Percentiles rank a stretch among this genome's conserved stretches.
Conservation (phyloP, 2,329 filamentous ascomycete species). For the Cryphonectria japonica region DNA sequence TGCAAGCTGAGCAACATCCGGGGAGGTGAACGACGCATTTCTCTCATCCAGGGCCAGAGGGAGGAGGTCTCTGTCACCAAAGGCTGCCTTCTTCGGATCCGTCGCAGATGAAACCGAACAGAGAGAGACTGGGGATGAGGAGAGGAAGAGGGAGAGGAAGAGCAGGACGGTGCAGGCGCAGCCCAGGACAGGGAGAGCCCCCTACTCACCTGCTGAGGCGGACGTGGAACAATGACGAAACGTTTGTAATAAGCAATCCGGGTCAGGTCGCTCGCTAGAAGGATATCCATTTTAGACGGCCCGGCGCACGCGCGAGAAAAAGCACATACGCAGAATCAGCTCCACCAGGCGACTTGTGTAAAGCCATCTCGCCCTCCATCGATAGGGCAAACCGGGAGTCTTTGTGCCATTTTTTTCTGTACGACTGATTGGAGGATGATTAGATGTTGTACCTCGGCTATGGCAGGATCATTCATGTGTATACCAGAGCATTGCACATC, state of each 20-base stretch:
- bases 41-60: not conserved
- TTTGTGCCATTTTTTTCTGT: not conserved
- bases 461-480: slow-evolving; percentile 22
- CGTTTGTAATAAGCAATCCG: not conserved
- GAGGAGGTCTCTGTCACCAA: not conserved
- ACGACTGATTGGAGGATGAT: slow-evolving; percentile 8
- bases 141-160: too few species aligned
- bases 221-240: not conserved
- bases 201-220: not conserved
- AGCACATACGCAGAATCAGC: not conserved
- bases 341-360: not conserved
- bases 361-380: not conserved
- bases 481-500: slow-evolving; percentile 25
- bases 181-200: not conserved
- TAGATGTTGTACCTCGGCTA: slow-evolving; percentile 20
- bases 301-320: not conserved
- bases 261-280: not conserved
- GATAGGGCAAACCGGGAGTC: not conserved
- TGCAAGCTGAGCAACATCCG: slow-evolving; percentile 8
- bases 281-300: slow-evolving; percentile 3
- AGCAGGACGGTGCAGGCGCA: not conserved
- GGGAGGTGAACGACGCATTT: not conserved
- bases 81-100: not conserved
- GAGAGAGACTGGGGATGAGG: too few species aligned
- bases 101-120: not conserved